phyloP scores from a whole-genome alignment of 2,329 filamentous ascomycete genomes.

The Fusarium sp. region DNA sequence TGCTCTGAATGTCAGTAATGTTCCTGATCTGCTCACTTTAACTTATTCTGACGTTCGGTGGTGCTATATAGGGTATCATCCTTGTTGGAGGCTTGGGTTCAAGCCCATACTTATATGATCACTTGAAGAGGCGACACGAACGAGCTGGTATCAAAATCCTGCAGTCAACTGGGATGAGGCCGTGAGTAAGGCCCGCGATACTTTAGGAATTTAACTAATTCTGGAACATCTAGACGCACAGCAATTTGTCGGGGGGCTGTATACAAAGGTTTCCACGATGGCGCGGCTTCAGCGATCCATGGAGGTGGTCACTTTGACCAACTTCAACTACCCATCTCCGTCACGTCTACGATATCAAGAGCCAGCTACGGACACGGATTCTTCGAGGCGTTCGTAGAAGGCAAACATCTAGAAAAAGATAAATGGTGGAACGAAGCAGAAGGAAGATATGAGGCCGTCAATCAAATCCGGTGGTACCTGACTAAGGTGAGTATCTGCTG shows the following conservation, averaged over 20 bases:
- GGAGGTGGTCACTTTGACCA: not conserved
- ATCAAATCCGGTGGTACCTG: too few species aligned
- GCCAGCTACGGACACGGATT: not conserved
- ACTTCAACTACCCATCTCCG: not conserved
- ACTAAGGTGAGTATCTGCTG: too few species aligned
- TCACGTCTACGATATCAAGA: not conserved
- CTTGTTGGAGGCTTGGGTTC: constrained; percentile 5
- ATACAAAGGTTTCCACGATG: constrained; percentile 4
- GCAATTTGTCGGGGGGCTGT: constrained; percentile 9
- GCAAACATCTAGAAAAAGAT: not conserved
- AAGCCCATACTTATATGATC: constrained; percentile 6
- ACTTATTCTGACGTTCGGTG: not conserved
- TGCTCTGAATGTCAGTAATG: not conserved
- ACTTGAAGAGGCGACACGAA: not conserved
- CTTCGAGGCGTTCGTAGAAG: not conserved
- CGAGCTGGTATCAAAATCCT: not conserved
- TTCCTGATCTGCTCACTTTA: too few species aligned
- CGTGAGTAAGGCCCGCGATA: not conserved
- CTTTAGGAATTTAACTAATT: not conserved
- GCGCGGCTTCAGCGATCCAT: not conserved
- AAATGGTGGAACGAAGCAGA: too few species aligned
- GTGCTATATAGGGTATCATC: not conserved
- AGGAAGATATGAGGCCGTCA: too few species aligned
- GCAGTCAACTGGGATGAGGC: constrained; percentile 4
- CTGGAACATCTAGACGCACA: not conserved